Percentiles rank a stretch among this genome's conserved stretches.
Conservation (phyloP, 139 green algal species). For the Micractinium sp. region DNA sequence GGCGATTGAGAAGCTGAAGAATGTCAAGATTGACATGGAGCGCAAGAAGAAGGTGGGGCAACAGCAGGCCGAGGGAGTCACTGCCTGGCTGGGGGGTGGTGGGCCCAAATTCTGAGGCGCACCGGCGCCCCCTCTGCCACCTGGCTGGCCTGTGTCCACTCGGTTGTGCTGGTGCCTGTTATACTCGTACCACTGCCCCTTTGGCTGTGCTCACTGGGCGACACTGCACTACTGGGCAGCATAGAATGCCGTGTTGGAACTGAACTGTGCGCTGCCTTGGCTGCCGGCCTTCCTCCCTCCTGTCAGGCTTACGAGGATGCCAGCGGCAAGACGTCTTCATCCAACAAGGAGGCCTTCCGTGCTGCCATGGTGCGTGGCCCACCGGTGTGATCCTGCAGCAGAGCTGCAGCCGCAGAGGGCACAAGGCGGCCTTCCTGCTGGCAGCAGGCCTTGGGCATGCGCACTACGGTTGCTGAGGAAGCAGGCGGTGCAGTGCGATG, state of each 20-base stretch:
- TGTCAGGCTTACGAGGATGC: slow-evolving; percentile 68
- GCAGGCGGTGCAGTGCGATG: neutral
- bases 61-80: neutral
- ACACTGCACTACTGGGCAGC: no score
- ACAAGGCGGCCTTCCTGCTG: neutral
- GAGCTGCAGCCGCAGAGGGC: neutral
- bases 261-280: neutral
- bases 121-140: no score
- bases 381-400: neutral
- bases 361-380: slow-evolving; percentile 65
- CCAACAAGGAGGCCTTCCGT: slow-evolving; percentile 86
- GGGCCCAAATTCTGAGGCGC: no score
- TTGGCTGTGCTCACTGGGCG: no score
- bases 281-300: neutral
- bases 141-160: no score
- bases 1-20: slow-evolving; percentile 86
- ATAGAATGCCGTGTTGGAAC: no score
- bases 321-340: slow-evolving; percentile 66
- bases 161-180: neutral
- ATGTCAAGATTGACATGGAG: slow-evolving; percentile 86
- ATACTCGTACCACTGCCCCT: neutral
- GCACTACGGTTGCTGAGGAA: neutral
- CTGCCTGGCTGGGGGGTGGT: neutral
- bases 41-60: slow-evolving; percentile 67
- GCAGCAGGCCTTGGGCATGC: no score